phyloP scores from a whole-genome alignment of 371 early-diverging fungal genomes.

The Apophysomyces trapeziformis region DNA sequence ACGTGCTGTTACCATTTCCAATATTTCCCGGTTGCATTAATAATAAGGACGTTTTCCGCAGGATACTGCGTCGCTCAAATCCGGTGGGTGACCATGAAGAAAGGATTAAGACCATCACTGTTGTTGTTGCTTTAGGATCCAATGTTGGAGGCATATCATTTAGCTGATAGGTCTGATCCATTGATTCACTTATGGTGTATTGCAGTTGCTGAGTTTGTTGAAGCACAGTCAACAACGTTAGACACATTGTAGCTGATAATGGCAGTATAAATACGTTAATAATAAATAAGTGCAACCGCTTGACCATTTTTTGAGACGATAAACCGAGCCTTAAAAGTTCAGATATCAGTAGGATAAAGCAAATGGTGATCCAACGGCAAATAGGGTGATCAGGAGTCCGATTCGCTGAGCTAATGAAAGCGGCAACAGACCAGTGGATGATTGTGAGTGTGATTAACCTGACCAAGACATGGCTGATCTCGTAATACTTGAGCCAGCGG shows the following conservation, averaged over 20 bases:
- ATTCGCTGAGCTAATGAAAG: slow-evolving; percentile 39
- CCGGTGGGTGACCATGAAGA: slow-evolving; percentile 60
- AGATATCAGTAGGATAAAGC: slow-evolving; percentile 49
- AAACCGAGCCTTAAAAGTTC: slow-evolving; percentile 55
- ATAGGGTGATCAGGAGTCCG: slow-evolving; percentile 56
- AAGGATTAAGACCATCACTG: slow-evolving; percentile 51
- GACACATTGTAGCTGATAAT: slow-evolving; percentile 48
- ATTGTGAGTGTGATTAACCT: slow-evolving; percentile 57
- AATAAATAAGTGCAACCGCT: slow-evolving; percentile 39
- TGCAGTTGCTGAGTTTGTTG: slow-evolving; percentile 52
- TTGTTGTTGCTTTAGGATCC: slow-evolving; percentile 28
- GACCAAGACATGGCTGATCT: slow-evolving; percentile 60
- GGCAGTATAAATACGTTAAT: slow-evolving; percentile 54
- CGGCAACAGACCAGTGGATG: slow-evolving; percentile 56
- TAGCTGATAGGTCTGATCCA: slow-evolving; percentile 36
- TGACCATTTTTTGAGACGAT: slow-evolving; percentile 40
- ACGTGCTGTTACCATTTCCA: slow-evolving; percentile 19
- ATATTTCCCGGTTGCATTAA: slow-evolving; percentile 31
- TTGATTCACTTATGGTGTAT: slow-evolving; percentile 45
- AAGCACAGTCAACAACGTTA: slow-evolving; percentile 55
- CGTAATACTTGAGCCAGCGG: slow-evolving; percentile 65
- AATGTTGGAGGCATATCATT: slow-evolving; percentile 16
- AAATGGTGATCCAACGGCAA: slow-evolving; percentile 54
- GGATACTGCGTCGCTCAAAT: slow-evolving; percentile 39
- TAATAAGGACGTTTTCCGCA: slow-evolving; percentile 50